These are phyloP conservation scores for Claviceps fusiformis DNA, from an alignment of 2,329 filamentous ascomycete genomes.

Conservation along the genomic window DNA sequence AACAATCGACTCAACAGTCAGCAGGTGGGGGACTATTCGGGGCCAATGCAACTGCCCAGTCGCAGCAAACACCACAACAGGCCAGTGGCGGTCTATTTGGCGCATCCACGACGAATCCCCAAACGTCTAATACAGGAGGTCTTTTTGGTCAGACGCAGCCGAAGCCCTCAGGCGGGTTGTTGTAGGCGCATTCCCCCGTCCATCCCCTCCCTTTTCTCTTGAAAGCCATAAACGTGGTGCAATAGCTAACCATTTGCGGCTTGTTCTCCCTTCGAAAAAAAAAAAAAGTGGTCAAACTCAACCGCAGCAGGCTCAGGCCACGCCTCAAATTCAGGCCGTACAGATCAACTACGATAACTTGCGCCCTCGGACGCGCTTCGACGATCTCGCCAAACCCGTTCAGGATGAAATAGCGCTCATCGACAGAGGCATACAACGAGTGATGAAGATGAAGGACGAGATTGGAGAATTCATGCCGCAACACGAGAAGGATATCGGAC, in stretches of 20 bases:
- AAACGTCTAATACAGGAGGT: conserved; percentile 10
- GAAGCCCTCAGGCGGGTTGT: conserved; percentile 18
- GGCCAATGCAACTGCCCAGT: conserved; percentile 10
- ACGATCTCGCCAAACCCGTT: conserved; percentile 71
- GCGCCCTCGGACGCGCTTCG: conserved; percentile 79
- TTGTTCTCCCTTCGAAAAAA: no score
- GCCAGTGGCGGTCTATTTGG: conserved; percentile 18
- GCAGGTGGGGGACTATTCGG: conserved; percentile 20
- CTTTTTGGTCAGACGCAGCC: conserved; percentile 23
- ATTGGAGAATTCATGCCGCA: conserved; percentile 54
- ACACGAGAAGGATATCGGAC: conserved; percentile 34
- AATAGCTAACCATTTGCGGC: neutral
- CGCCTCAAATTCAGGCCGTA: conserved; percentile 51
- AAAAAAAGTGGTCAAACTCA: conserved; percentile 16
- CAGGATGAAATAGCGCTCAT: conserved; percentile 66
- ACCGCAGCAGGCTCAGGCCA: conserved; percentile 20
- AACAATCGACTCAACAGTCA: conserved; percentile 14
- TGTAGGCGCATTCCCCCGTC: conserved; percentile 13
- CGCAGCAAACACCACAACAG: conserved; percentile 15
- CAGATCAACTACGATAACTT: conserved; percentile 69
- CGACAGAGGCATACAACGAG: conserved; percentile 66
- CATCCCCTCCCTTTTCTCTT: neutral
- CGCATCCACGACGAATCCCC: conserved; percentile 9
- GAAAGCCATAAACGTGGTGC: neutral
- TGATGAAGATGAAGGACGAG: conserved; percentile 66